These are phyloP conservation scores for Alternaria dauci DNA, from an alignment of 2,329 filamentous ascomycete species.

Conservation along the genomic window DNA sequence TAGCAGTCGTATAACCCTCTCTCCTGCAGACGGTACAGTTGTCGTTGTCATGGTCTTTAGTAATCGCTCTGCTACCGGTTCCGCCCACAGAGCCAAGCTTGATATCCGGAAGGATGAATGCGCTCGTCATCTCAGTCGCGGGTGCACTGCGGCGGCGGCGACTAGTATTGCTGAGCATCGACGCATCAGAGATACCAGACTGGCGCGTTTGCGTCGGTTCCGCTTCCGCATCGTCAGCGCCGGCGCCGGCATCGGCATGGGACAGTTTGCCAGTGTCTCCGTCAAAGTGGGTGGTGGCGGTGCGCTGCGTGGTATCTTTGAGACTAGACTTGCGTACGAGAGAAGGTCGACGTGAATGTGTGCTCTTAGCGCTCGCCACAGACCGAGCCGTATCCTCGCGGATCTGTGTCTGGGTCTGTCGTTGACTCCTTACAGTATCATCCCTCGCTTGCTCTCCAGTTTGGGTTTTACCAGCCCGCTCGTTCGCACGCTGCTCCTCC, in stretches of 20 bases:
- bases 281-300: constrained; percentile 43
- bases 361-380: constrained; percentile 50
- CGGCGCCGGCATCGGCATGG: constrained; percentile 30
- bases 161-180: constrained; percentile 59
- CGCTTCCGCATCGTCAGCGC: constrained; percentile 5
- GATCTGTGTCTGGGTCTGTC: constrained; percentile 47
- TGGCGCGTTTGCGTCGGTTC: constrained; percentile 44
- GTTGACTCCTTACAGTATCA: constrained; percentile 50
- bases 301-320: constrained; percentile 57
- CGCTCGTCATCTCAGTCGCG: constrained; percentile 66
- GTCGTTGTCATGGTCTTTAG: constrained; percentile 60
- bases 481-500: constrained; percentile 62
- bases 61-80: constrained; percentile 1
- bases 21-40: constrained; percentile 67
- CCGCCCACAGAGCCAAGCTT: constrained; percentile 54
- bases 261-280: constrained; percentile 49
- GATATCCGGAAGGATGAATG: constrained; percentile 71
- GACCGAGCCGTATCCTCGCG: constrained; percentile 53
- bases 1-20: constrained; percentile 44
- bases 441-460: constrained; percentile 45
- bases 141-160: constrained; percentile 59
- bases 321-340: constrained; percentile 64
- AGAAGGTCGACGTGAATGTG: constrained; percentile 43
- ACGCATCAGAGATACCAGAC: constrained; percentile 41
- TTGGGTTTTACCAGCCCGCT: constrained; percentile 36